Percentiles rank a stretch among this genome's conserved stretches.
phyloP scores from a whole-genome alignment of 805 yeast species.

The Wickerhamomyces rabaulensis region DNA sequence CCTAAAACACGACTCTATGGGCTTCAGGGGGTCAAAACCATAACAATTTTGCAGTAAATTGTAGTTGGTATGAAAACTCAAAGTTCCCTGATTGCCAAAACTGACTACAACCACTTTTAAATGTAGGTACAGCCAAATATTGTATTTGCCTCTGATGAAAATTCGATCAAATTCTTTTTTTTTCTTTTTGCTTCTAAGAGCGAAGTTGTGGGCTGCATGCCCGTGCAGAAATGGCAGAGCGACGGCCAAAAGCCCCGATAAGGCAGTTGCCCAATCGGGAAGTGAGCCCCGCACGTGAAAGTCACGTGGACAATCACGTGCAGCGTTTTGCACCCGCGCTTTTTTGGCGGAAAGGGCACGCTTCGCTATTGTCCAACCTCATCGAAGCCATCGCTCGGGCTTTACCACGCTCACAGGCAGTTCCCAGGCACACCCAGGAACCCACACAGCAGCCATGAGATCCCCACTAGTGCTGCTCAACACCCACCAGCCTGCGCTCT shows the following conservation, averaged over 20 bases:
- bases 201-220: background rate
- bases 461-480: constrained; percentile 17
- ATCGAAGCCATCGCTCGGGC: background rate
- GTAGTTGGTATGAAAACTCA: background rate
- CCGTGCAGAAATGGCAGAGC: background rate
- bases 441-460: background rate
- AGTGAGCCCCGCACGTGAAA: too few relatives aligned
- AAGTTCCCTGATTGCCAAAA: background rate
- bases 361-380: too few relatives aligned
- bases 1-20: background rate
- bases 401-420: too few relatives aligned
- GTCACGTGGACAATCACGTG: background rate
- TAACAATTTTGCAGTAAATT: background rate
- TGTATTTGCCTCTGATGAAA: background rate
- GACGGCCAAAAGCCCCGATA: too few relatives aligned
- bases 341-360: too few relatives aligned
- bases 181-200: background rate
- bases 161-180: constrained; percentile 2
- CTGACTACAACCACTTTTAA: background rate
- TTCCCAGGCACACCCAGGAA: background rate
- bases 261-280: too few relatives aligned
- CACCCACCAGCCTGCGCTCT: constrained; percentile 26
- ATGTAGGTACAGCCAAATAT: background rate
- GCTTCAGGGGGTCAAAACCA: background rate
- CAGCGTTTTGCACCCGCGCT: background rate